Base-by-base conservation (phyloP, 2,329 filamentous ascomycete species). In the Penicillium sp. region DNA sequence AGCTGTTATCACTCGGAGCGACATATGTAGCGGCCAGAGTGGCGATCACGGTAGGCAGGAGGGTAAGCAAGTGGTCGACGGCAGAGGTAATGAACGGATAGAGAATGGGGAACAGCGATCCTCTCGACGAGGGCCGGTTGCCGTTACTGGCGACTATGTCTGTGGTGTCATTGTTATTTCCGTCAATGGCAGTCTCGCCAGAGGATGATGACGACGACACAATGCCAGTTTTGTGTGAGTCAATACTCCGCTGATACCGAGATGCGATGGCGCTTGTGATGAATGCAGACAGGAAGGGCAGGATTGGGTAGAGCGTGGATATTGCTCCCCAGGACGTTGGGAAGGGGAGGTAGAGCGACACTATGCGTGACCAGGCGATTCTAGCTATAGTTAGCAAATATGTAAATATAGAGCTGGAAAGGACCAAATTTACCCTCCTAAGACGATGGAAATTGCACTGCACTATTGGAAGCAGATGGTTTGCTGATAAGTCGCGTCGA, bases 401-500 rank as follows among this genome's bases (percentile, higher is more conserved):
- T 38, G 16, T 18, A 40, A 16, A 46, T 5, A 38, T 14, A 18
- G 6, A 40, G n/a, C 35, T 38, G 33, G 33, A 16, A 9, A 53
- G 5, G 18, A n/a, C 16, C 18, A 23, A n/a, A 59, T 60, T 50
- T 54, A 66, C 63, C 60, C 62, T 57, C 63, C 60, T 30, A 65
- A 58, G 24, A 63, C 52, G 18, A 60, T 54, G 9, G 56, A 59
- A 30, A 59, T 26, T 11, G 20, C 52, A 40, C 48, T 50, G 14
- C 33, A 30, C 57, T 59, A n/a, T n/a, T 56, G 6, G 14, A 6
- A 49, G 12, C 11, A 20, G 11, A 9, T 42, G 7, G 18, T 52
- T 8, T 12, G 6, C n/a, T 42, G n/a, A 23, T 43, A 83, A 84
- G 7, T 82, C 83, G 14, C 82, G 84, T 26, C 78, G 89, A 65